Evolutionary conservation across 257 asterid species (phyloP), one percentile per base, ranked within the genome.

Genomic region (Prunella vulgaris): DNA sequence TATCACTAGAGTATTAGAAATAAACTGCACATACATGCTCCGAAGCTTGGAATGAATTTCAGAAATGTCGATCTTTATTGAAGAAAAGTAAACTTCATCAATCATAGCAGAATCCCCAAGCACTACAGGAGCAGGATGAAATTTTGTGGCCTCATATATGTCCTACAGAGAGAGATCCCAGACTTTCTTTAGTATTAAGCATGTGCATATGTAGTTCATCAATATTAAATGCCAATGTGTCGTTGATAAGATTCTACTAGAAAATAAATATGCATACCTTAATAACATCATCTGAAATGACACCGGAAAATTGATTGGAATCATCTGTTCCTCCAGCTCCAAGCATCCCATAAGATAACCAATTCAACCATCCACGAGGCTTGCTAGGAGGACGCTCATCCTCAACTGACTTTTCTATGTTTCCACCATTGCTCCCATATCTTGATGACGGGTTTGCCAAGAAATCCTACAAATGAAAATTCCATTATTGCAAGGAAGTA

Each of bases 271-370:
- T 53, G 69, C 64, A 63, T 80, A 85, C 98, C 92, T 87, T 89
- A 63, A 93, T 84, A 70, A 86, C 95, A 63, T 93, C 99, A 77
- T 93, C 99, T 9, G 99, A 90, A 77, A 93, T 85, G 62, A 84
- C 92, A 69, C 99, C 99, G 48, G 97, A 90, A 80, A 93, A 93
- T 65, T 87, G 95, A 84, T 85, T 79, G 56, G 96, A 85, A 76
- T 85, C 96, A 77, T 86, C 90, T 60, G 99, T 90, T 67, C 99
- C 99, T 20, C 96, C 95, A 69, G 97, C 99, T 73, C 99, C 99
- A 74, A 93, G 96, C 95, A 93, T 84, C 71, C 99, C 99, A 70
- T 88, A 89, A 35, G 99, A 93, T 69, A 93, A 80, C 99, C 99
- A 93, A 79, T 93, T 90, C 77, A 93, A 83, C 99, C 99, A 93